phyloP scores from a whole-genome alignment of 495 filamentous ascomycete genomes.

The Podospora tetraspora region DNA sequence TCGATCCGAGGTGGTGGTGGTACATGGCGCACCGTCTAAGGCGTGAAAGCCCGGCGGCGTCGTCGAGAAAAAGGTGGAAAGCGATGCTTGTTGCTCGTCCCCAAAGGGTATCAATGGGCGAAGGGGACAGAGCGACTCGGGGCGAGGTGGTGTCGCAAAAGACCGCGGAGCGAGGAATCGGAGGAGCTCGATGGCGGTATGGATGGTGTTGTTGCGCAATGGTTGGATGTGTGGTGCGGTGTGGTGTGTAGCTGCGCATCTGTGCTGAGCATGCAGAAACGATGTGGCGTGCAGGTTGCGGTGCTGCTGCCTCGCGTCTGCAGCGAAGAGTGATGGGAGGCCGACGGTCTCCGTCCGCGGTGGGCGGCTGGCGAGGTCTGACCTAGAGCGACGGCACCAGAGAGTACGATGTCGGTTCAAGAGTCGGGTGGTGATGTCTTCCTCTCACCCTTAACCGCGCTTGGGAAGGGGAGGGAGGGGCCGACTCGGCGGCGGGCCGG shows the following conservation, averaged over 20 bases:
- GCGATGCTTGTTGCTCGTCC: background rate
- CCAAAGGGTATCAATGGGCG: background rate
- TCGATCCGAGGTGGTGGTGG: conserved; percentile 20
- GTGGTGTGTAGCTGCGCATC: conserved; percentile 10
- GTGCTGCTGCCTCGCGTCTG: conserved; percentile 22
- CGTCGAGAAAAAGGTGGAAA: background rate
- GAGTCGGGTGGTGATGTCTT: conserved; percentile 1
- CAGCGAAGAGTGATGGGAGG: conserved; percentile 3
- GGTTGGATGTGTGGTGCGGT: background rate
- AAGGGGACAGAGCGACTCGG: background rate
- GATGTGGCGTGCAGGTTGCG: conserved; percentile 23
- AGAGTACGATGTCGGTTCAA: conserved; percentile 16
- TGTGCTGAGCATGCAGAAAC: conserved; percentile 15
- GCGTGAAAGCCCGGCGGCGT: background rate
- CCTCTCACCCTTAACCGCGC: conserved; percentile 41
- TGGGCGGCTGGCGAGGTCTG: conserved; percentile 12
- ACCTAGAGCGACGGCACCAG: conserved; percentile 16
- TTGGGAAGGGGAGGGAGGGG: conserved; percentile 79
- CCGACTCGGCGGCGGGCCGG: conserved; percentile 75
- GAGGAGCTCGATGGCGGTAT: background rate
- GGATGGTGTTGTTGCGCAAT: background rate
- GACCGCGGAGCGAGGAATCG: background rate
- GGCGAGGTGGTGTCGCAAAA: background rate
- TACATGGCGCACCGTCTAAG: conserved; percentile 16
- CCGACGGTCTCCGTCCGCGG: conserved; percentile 16